These are phyloP conservation scores for Cephaloascus fragrans DNA, from an alignment of 805 yeast genomes.

Conservation along the genomic window DNA sequence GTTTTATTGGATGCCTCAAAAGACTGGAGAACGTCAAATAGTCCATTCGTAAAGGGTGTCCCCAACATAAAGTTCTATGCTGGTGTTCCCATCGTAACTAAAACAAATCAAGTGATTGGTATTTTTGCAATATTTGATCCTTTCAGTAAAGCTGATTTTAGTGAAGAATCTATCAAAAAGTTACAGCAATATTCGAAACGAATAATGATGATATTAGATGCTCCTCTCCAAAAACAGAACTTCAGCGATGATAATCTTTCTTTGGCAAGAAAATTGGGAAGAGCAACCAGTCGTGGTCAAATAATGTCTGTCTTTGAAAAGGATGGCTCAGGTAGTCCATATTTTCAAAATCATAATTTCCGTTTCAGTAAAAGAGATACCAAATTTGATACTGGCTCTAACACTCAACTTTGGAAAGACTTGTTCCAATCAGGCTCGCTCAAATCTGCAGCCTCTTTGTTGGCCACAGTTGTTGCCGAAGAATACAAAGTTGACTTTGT, in stretches of 20 bases:
- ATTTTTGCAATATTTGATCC: conserved; percentile 49
- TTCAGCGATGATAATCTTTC: conserved; percentile 11
- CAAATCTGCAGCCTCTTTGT: conserved; percentile 29
- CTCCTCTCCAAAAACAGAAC: conserved; percentile 14
- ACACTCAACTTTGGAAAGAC: conserved; percentile 22
- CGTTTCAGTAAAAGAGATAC: conserved; percentile 24
- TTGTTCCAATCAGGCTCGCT: conserved; percentile 26
- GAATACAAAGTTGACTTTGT: conserved; percentile 30
- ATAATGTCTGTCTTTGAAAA: conserved; percentile 41
- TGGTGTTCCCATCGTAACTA: conserved; percentile 47
- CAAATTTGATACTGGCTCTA: conserved; percentile 14
- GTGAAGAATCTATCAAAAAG: conserved; percentile 19
- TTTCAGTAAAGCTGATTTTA: conserved; percentile 24
- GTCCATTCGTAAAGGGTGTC: conserved; percentile 54
- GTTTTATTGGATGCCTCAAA: conserved; percentile 46
- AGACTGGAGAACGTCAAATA: conserved; percentile 61
- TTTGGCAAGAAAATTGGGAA: conserved; percentile 34
- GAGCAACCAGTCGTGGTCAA: conserved; percentile 43
- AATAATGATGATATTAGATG: conserved; percentile 28
- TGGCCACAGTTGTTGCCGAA: conserved; percentile 26
- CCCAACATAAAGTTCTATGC: conserved; percentile 56
- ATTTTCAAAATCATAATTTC: conserved; percentile 37
- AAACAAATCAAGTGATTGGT: conserved; percentile 40
- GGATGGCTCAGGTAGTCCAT: conserved; percentile 60
- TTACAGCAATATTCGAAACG: conserved; percentile 29